Evolutionary conservation across 73 alveolate species (phyloP).

Genomic region (Paramecium tetraurelia): DNA sequence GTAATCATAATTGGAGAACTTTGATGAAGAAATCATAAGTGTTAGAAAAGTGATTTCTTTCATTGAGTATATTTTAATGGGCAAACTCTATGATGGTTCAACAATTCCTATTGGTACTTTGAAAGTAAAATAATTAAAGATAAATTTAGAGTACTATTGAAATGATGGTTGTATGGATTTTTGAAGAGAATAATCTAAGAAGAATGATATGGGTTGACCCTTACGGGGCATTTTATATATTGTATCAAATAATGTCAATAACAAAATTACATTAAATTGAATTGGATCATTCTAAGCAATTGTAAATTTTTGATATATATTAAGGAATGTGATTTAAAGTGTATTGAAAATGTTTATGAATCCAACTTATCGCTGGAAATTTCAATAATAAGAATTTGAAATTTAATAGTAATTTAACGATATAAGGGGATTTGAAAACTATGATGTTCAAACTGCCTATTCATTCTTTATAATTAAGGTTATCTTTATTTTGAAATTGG

Average conservation of each 20-base stretch:
- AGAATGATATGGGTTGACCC: slow-evolving; percentile 19
- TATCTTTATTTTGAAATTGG: neutral
- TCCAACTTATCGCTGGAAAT: neutral
- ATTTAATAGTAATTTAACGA: neutral
- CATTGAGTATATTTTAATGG: neutral
- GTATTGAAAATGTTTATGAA: slow-evolving; percentile 1
- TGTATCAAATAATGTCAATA: neutral
- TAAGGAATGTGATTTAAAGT: neutral
- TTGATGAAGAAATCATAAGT: slow-evolving; percentile 2
- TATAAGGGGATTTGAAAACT: neutral
- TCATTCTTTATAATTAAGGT: neutral
- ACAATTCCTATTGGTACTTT: neutral
- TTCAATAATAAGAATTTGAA: neutral
- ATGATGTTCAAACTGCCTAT: neutral
- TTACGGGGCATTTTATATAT: neutral
- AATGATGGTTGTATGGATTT: slow-evolving; percentile 48
- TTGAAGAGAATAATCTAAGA: neutral
- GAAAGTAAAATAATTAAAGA: neutral
- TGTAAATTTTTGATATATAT: neutral
- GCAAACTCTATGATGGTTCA: neutral
- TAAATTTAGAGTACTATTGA: slow-evolving; percentile 9
- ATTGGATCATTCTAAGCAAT: neutral
- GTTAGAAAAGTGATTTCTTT: neutral
- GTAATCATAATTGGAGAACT: neutral
- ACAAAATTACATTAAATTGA: neutral